Base-by-base conservation (phyloP, 129 eudicot genomes). In the Scalesia atractyloides region DNA sequence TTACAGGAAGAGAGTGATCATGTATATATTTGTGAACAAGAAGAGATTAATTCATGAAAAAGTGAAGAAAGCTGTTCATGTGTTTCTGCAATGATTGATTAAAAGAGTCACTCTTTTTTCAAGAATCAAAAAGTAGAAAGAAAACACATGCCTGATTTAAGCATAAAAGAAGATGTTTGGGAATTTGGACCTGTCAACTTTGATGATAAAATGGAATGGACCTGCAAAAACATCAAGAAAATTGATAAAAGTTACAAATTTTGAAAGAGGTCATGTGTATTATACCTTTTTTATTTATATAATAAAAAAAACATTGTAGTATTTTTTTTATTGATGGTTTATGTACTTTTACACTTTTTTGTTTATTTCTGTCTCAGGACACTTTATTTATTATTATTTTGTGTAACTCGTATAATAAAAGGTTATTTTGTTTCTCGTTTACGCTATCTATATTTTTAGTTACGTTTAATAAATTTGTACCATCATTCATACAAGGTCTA, bases 41-140 rank as follows among this genome's bases (percentile, higher is more conserved):
- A 19, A 19, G 71, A 66, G 52, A 66, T 66, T 51, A 20, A 19
- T 66, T 66, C 37, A 44, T 15, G 30, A 22, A 66, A 66, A 66
- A 19, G 24, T 39, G 10, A 24, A 68, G 62, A 33, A 68, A 68
- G 7, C 4, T 68, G 73, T 9, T 68, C 26, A 68, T 66, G 48
- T 61, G 22, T 50, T 68, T 68, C 16, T 18, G 20, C 39, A 66
- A 46, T 68, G 73, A 50, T 68, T 68, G 73, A 68, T 68, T 22
- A 49, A 68, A 68, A 68, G 46, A 24, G 2, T 30, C 47, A 49
- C 30, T 3, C 10, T 56, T 68, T 68, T 68, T 68, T 11, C 30
- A 49, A 49, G 73, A 3, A 15, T 30, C 4, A 37, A 68, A 68
- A 68, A 68, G 73, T 49, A 33, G 60, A 49, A 68, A 49, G 46